Conservation (phyloP, 1,284 basidiomycete species). For the Meira miltonrushii region DNA sequence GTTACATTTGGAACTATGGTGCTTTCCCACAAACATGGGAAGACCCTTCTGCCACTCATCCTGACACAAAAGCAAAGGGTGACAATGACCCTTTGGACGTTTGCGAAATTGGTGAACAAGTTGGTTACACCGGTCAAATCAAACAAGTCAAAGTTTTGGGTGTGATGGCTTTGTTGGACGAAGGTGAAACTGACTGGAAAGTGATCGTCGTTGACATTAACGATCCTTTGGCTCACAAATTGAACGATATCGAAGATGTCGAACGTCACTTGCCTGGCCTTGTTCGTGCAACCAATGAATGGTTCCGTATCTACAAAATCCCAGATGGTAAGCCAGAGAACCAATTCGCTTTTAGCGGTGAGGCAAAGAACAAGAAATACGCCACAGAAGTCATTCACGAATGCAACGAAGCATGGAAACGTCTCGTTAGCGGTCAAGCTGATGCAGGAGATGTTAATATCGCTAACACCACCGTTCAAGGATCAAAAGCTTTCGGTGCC, state of each 20-base stretch:
- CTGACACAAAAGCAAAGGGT: conserved; percentile 97
- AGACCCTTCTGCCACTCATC: conserved; percentile 78
- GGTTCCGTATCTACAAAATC: conserved; percentile 81
- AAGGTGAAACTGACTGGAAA: conserved; percentile 51
- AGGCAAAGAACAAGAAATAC: conserved; percentile 99
- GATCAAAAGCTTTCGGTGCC: conserved; percentile 71
- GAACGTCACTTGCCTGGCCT: conserved; percentile 96
- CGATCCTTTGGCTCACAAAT: conserved; percentile 89
- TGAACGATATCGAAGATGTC: conserved; percentile 99
- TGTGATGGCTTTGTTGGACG: conserved; percentile 81
- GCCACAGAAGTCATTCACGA: conserved; percentile 98
- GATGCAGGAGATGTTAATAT: conserved; percentile 40
- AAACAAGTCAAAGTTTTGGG: conserved; percentile 99
- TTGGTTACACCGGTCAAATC: conserved; percentile 93
- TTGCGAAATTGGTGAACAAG: conserved; percentile 98
- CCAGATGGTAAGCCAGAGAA: conserved; percentile 98
- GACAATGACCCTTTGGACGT: conserved; percentile 99
- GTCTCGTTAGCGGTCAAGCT: conserved; percentile 74
- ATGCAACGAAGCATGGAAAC: conserved; percentile 97
- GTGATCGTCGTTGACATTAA: conserved; percentile 79
- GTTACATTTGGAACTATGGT: conserved; percentile 60
- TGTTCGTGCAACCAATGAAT: conserved; percentile 74
- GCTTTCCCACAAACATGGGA: conserved; percentile 99
- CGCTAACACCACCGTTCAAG: conserved; percentile 62
- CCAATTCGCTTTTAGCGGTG: conserved; percentile 97